Evolutionary conservation across 805 yeast genomes (phyloP), one percentile per base, ranked within the genome.

Genomic region (Wickerhamiella australiensis): DNA sequence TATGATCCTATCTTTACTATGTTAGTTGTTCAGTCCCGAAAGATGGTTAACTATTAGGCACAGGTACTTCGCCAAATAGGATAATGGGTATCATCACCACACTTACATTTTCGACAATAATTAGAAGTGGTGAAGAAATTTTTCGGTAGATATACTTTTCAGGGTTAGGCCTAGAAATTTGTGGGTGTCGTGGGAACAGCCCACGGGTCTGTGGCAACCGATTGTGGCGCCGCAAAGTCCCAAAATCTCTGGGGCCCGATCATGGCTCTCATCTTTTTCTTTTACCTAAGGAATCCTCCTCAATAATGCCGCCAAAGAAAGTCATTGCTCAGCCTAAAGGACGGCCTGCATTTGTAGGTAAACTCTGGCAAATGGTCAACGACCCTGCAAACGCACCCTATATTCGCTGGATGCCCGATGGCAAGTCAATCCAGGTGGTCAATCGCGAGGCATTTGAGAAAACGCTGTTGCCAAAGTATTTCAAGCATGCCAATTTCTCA

Each of bases 311-410:
- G n/a, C 45, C 45, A 13, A 42, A 42, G 20, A 42, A 42, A 42
- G 45, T 26, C n/a, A 35, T 36, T n/a, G 37, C 44, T 23, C 51
- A 35, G 42, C 37, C 47, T 18, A 49, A 49, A 27, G 43, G 44
- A 2, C 42, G 52, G 27, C 52, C 97, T 1, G 94, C 95, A 0
- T 92, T 92, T 68, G 95, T 92, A 8, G 78, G 80, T 71, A 92
- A 92, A 65, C 69, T 92, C 17, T 90, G 98, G 98, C 75, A 80
- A 33, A 92, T 92, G 96, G 87, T 92, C 7, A 88, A 88, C 62
- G 96, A 90, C 61, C 70, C 77, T 0, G 59, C 66, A 0, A 90
- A 88, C 64, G 63, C 73, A 15, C 74, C 80, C 42, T 78, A 78
- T 58, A 90, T 92, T 44, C 71, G 79, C 35, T 92, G 98, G 98